These are phyloP conservation scores for Pestalotiopsis sp. DNA, from an alignment of 2,329 filamentous ascomycete species.

Conservation along the genomic window DNA sequence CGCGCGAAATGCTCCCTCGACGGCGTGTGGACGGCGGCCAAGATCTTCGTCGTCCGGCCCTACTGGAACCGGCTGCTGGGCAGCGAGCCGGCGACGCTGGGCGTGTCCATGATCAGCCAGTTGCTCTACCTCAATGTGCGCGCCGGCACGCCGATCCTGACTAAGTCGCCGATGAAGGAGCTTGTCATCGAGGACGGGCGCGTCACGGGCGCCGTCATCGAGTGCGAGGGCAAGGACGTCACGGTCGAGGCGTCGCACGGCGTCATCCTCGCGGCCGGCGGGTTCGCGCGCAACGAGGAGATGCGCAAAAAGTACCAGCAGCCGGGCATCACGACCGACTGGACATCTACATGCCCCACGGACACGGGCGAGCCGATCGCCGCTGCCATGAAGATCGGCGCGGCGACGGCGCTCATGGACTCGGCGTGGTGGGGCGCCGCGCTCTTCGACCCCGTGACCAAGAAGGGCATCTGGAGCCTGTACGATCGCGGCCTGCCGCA, in stretches of 20 bases:
- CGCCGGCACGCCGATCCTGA: not conserved
- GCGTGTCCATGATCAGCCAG: slow-evolving; percentile 2
- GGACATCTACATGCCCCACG: slow-evolving; percentile 26
- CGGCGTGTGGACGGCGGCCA: not conserved
- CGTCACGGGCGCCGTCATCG: slow-evolving; percentile 29
- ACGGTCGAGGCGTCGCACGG: slow-evolving; percentile 28
- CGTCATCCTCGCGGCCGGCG: slow-evolving; percentile 37
- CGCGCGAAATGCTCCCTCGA: not conserved
- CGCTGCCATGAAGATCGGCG: slow-evolving; percentile 30
- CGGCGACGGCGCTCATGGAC: slow-evolving; percentile 33
- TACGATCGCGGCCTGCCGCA: slow-evolving; percentile 34
- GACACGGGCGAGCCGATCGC: slow-evolving; percentile 32
- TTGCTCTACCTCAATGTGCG: not conserved
- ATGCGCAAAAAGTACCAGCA: slow-evolving; percentile 30
- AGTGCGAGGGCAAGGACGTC: slow-evolving; percentile 23
- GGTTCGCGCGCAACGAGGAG: slow-evolving; percentile 34
- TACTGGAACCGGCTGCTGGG: not conserved
- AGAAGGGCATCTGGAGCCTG: slow-evolving; percentile 23
- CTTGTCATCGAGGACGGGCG: slow-evolving; percentile 18
- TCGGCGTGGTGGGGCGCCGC: slow-evolving; percentile 37
- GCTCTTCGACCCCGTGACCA: slow-evolving; percentile 28
- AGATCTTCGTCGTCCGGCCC: not conserved
- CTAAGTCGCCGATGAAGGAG: not conserved
- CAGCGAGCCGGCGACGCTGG: not conserved
- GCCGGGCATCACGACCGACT: slow-evolving; percentile 23